A percentile compares a stretch with the other conserved stretches of the same genome.
phyloP scores from a whole-genome alignment of 805 yeast genomes.

The Starmerella sp. region DNA sequence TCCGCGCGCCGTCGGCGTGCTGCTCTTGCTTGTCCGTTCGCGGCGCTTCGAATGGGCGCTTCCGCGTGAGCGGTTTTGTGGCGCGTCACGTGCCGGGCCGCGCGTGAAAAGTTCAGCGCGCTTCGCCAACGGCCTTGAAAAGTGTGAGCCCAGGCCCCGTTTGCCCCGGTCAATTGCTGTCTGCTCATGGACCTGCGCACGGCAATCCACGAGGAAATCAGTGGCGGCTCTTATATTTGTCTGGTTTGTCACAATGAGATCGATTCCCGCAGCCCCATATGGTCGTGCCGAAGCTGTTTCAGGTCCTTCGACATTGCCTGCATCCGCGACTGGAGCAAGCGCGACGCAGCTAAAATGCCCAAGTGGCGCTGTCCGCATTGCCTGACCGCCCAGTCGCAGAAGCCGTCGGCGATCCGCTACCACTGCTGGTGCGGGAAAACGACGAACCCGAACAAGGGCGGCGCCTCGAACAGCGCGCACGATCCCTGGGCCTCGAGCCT shows the following conservation, averaged over 20 bases:
- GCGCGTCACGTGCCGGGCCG: not conserved
- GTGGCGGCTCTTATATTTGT: conserved; percentile 64
- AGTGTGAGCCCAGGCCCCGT: not conserved
- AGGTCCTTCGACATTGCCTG: conserved; percentile 81
- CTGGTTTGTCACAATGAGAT: conserved; percentile 81
- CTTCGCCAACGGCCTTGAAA: not conserved
- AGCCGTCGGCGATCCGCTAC: conserved; percentile 9
- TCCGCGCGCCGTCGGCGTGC: not conserved
- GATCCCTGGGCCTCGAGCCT: conserved; percentile 1
- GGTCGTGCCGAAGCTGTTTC: conserved; percentile 70
- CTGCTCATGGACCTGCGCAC: conserved; percentile 6
- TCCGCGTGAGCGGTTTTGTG: not conserved
- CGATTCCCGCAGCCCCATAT: conserved; percentile 51
- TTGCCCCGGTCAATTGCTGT: not conserved
- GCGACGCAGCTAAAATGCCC: conserved; percentile 38
- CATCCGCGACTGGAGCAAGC: conserved; percentile 72
- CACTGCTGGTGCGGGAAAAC: conserved; percentile 24
- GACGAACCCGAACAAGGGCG: not conserved
- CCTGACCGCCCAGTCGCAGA: conserved; percentile 1
- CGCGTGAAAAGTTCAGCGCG: not conserved
- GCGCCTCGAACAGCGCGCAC: not conserved
- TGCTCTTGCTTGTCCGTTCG: too few relatives aligned
- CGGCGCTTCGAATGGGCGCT: not conserved
- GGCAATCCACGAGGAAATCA: conserved; percentile 40
- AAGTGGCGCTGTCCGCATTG: conserved; percentile 24